Conservation (phyloP, 108 stramenopile species). For the Pseudonitzschia multistriata region DNA sequence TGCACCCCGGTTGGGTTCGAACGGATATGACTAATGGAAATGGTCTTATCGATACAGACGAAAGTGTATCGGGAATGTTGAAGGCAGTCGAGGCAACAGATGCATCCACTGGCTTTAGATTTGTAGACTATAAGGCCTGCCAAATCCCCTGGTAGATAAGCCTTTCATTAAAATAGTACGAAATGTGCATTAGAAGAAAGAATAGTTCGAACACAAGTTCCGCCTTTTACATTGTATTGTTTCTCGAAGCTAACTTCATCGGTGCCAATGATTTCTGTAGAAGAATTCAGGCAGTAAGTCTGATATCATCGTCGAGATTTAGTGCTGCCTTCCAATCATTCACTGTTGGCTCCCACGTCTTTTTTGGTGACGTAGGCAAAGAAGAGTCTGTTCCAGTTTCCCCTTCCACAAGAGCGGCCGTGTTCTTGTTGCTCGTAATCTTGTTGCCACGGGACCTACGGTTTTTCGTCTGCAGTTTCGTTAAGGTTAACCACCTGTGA, state of each 20-base stretch:
- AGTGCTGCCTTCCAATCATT: conserved; percentile 44
- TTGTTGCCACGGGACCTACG: conserved; percentile 12
- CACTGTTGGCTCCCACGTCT: conserved; percentile 16
- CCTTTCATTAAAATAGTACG: too few species aligned
- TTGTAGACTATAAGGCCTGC: conserved; percentile 30
- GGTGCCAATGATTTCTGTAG: neutral
- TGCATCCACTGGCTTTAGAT: conserved; percentile 13
- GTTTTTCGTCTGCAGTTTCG: conserved; percentile 43
- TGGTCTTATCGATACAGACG: conserved; percentile 21
- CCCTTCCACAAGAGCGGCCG: neutral
- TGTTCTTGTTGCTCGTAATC: neutral
- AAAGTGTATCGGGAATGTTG: conserved; percentile 23
- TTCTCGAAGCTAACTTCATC: neutral
- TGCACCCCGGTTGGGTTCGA: conserved; percentile 24
- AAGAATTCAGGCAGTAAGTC: neutral
- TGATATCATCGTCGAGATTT: conserved; percentile 38
- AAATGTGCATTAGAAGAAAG: too few species aligned
- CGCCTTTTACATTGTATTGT: neutral
- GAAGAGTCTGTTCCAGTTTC: neutral
- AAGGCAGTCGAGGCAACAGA: conserved; percentile 22
- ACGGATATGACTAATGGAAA: conserved; percentile 26
- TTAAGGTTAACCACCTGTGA: conserved; percentile 63
- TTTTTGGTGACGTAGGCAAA: neutral
- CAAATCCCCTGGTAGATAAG: conserved; percentile 23
- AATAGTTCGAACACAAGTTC: too few species aligned